Conservation (phyloP, 306 rosid species). For the Acmispon strigosus region DNA sequence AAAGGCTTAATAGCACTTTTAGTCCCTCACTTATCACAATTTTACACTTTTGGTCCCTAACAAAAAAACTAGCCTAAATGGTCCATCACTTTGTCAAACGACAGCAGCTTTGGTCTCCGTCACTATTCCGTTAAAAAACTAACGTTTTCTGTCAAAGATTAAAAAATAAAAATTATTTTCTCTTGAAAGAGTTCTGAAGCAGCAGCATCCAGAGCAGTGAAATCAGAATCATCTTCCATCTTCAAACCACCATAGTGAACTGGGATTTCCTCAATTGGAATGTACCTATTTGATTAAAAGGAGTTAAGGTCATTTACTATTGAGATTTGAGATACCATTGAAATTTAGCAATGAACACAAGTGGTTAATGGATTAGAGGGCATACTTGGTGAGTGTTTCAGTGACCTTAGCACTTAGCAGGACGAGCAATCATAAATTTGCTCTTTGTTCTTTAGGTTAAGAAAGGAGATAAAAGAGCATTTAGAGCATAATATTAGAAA, state of each 20-base stretch:
- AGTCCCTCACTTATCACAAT: no score
- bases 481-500: slow-evolving; percentile 50
- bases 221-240: slow-evolving; percentile 40
- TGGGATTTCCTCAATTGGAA: slow-evolving; percentile 43
- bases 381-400: slow-evolving; percentile 44
- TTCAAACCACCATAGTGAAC: slow-evolving; percentile 44
- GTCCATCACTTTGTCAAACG: no score
- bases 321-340: not conserved
- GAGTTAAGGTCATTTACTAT: not conserved
- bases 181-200: slow-evolving; percentile 33
- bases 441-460: slow-evolving; percentile 50
- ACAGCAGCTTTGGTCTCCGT: no score
- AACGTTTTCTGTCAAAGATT: no score
- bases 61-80: no score
- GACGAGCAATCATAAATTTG: slow-evolving; percentile 48
- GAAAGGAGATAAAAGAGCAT: slow-evolving; percentile 44
- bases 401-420: slow-evolving; percentile 38
- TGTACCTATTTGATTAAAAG: slow-evolving; percentile 27
- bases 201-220: slow-evolving; percentile 23
- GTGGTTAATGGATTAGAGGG: not conserved
- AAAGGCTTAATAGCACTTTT: no score
- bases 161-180: no score
- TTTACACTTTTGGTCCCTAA: no score
- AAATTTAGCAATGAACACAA: not conserved
- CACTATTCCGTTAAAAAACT: no score